Evolutionary conservation across 1,284 basidiomycete species (phyloP), one percentile per base, ranked within the genome.

Genomic region (Boletus semigastroideus): DNA sequence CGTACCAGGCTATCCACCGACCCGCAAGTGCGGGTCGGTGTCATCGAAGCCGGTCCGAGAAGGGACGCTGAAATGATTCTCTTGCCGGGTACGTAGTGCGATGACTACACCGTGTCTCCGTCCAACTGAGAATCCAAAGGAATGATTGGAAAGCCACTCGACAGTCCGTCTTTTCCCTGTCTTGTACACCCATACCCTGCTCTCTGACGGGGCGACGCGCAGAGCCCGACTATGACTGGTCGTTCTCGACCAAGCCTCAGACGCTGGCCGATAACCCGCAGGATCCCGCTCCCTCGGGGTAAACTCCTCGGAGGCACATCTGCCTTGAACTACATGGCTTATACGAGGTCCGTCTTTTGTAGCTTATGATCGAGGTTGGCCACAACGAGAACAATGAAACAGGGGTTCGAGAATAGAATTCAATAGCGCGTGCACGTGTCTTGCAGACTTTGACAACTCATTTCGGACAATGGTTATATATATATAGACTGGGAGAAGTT

Each of bases 161-260:
- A 33, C 10, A 33, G 31, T 33, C 31, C 31, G 31, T 33, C 14
- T 11, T 16, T 16, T 1, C 5, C 4, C 31, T 33, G 14, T 33
- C 31, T 16, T 33, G 14, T 33, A 11, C 10, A 33, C 14, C 31
- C 31, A n/a, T n/a, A 14, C 48, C 53, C 3, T 14, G 54, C 22
- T 41, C 25, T 42, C 42, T 54, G 44, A 46, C 9, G 25, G 39
- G 19, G 16, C 37, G 25, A 42, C 19, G 12, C 37, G 1, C 17
- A 61, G 61, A 59, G 10, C 55, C 52, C 4, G 59, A 61, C 12
- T 59, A 59, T 42, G 61, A 61, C 36, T 52, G 59, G 55, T 49
- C 25, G 19, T 53, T 65, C 30, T 49, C 49, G 25, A 60, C 48
- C 20, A 52, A 41, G 36, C 58, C 49, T 9, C 62, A 57, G 27